Conservation (phyloP, 2,329 filamentous ascomycete genomes). For the Epichloe sp. region DNA sequence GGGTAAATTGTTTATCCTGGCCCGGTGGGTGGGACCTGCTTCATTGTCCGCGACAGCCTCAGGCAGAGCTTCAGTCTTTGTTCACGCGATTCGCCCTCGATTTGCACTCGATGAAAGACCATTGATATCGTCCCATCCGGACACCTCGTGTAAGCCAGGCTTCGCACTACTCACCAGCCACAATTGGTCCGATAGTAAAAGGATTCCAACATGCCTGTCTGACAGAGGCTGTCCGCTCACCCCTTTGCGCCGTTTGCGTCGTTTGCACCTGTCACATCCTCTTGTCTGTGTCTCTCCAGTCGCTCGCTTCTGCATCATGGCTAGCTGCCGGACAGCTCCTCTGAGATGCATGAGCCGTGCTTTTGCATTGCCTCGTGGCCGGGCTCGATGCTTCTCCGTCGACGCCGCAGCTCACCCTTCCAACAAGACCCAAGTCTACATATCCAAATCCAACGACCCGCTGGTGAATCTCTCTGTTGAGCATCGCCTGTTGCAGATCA, state of each 20-base stretch:
- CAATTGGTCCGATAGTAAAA: too few species aligned
- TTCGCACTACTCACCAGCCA: too few species aligned
- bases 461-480: constrained; percentile 90
- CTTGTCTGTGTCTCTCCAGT: not conserved
- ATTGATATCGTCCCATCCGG: too few species aligned
- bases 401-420: constrained; percentile 28
- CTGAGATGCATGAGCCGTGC: not conserved
- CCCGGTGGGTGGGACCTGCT: not conserved
- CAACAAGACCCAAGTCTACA: constrained; percentile 52
- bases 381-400: constrained; percentile 18
- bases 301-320: not conserved
- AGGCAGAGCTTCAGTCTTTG: too few species aligned
- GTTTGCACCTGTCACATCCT: not conserved
- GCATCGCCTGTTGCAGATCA: constrained; percentile 71
- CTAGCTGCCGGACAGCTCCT: not conserved
- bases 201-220: too few species aligned
- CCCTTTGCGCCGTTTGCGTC: not conserved
- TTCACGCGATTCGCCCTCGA: too few species aligned
- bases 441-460: constrained; percentile 57
- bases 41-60: too few species aligned
- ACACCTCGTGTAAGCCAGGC: too few species aligned
- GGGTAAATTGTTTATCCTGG: not conserved
- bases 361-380: not conserved
- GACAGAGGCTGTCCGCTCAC: too few species aligned
- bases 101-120: too few species aligned